Evolutionary conservation across 1,284 basidiomycete species (phyloP), one percentile per base, ranked within the genome.

Genomic region (Cutaneotrichosporon dermatis): DNA sequence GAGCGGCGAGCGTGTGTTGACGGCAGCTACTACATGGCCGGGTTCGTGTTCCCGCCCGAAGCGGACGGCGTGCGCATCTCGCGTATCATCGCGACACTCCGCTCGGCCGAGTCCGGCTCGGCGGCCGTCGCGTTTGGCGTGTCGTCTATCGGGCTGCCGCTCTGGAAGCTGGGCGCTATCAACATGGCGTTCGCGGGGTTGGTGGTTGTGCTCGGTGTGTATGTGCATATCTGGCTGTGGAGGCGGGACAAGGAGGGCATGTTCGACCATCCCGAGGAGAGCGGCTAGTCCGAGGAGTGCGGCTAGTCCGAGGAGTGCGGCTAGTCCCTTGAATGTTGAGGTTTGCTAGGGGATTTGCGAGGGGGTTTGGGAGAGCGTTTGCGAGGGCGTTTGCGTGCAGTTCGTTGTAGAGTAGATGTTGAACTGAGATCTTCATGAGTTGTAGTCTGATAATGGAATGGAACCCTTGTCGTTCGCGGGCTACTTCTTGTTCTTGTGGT

Each of bases 91-190:
- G 60, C 65, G 35, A 64, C 61, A 2, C 63, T 67, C 11, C 63
- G 65, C 33, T 62, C 63, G 3, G 65, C 65, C 45, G 65, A 67
- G 43, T 58, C 58, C 3, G 65, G 65, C 15, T 58, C 63, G 1
- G 63, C 65, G 35, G 65, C 65, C 35, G 57, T 67, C 40, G 65
- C 63, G 9, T 67, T 64, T 40, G 65, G 63, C 4, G 61, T 67
- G 55, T 58, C 60, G 43, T 49, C 63, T 4, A 54, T 53, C 35
- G 45, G 54, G 34, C 42, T 58, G 39, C 42, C 54, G 6, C 45
- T 64, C n/a, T 54, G 50, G 57, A 58, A 57, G 40, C 51, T 58
- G 16, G 66, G 63, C 11, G 54, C 34, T 6, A 64, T 65, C 64
- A 65, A 67, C 52, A 36, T 67, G 25, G 61, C 48, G 9, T 63